Evolutionary conservation across 805 yeast genomes (phyloP), one percentile per base, ranked within the genome.

Genomic region (Candida morakotiae): DNA sequence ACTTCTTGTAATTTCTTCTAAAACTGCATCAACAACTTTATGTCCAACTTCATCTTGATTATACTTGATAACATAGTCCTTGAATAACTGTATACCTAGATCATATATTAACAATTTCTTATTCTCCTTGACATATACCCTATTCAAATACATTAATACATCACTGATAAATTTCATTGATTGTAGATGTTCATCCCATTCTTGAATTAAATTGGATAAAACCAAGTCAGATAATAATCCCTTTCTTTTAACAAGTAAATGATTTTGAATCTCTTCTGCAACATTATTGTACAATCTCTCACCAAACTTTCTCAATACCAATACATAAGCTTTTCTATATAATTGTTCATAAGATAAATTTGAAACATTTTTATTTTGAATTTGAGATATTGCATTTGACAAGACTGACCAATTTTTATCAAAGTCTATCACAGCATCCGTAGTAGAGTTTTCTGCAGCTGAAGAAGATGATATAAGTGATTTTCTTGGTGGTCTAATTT

Each of bases 111-210:
- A 62, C 3, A 83, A 77, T 35, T 77, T 62, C 47, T 76, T 80
- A 38, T 69, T 66, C 45, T 83, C 89, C 46, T 77, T 80, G 19
- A 88, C 84, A 48, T 84, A 87, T 0, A 86, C 95, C 30, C 95
- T 72, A 53, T 88, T 95, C 53, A 89, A 58, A 52, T 88, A 88
- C 84, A 88, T 81, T 53, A 87, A 63, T 3, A 88, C 85, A 56
- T 89, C 95, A 48, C 89, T 75, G 30, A 87, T 75, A 72, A 86
- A 77, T 44, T 85, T 71, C 81, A 86, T 83, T 34, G 83, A 71
- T 27, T 79, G 69, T 26, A 80, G 56, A 53, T 84, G 91, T 33
- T 80, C 86, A 25, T 75, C 70, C 95, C 96, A 88, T 38, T 72
- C 75, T 3, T 41, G 35, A 2, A 67, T 48, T 6, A 72, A 49